Percentiles rank a stretch among this genome's conserved stretches.
These are phyloP conservation scores for Smallanthus sonchifolius DNA, from an alignment of 129 eudicot genomes.

Conservation along the genomic window DNA sequence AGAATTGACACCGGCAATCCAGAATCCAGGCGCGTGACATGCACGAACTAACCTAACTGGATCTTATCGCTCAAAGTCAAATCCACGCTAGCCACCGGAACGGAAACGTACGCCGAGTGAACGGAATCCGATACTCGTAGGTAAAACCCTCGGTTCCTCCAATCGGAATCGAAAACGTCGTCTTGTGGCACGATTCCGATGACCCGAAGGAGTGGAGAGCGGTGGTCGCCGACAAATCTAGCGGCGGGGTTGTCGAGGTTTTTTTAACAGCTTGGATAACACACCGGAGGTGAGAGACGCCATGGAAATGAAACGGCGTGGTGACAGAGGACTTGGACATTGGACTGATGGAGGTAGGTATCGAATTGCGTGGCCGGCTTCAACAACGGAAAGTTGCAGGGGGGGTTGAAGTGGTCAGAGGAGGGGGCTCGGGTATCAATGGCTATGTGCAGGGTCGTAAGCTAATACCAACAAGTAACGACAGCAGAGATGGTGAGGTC, in stretches of 20 bases:
- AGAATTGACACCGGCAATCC: conserved; percentile 71
- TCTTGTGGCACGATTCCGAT: conserved; percentile 60
- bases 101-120: conserved; percentile 80
- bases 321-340: conserved; percentile 12
- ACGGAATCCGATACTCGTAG: conserved; percentile 64
- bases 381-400: conserved; percentile 12
- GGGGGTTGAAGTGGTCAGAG: conserved; percentile 7
- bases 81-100: conserved; percentile 45
- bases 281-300: conserved; percentile 75
- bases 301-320: conserved; percentile 40
- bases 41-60: conserved; percentile 72
- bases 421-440: conserved; percentile 21
- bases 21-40: conserved; percentile 55
- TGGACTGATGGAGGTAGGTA: conserved; percentile 48
- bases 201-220: conserved; percentile 72
- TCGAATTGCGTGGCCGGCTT: conserved; percentile 31
- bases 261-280: conserved; percentile 54
- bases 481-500: no score
- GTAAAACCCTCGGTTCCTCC: conserved; percentile 53
- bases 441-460: conserved; percentile 14
- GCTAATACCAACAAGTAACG: conserved; percentile 25
- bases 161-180: conserved; percentile 31
- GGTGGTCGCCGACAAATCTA: conserved; percentile 73
- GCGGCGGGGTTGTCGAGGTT: conserved; percentile 43
- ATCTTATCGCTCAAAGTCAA: conserved; percentile 61